A percentile compares a stretch with the other conserved stretches of the same genome.
phyloP scores from a whole-genome alignment of 257 asterid species.

The Paraleonurus japonicus region DNA sequence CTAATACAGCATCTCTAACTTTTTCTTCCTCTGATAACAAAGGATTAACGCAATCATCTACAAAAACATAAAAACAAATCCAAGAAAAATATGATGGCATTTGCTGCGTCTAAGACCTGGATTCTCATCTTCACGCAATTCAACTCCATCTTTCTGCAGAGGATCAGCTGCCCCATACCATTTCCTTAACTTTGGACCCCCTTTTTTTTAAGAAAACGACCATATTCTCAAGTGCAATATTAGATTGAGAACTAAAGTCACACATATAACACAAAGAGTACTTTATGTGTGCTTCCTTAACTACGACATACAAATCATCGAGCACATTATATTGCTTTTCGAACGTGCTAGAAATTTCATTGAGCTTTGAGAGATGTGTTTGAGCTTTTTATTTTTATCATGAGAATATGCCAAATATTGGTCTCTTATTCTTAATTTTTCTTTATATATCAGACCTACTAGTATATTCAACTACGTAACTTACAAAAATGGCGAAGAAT shows the following conservation, averaged over 20 bases:
- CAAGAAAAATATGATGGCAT: not conserved
- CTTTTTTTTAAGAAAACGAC: slow-evolving; percentile 32
- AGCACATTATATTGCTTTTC: not conserved
- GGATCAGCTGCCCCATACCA: slow-evolving; percentile 98
- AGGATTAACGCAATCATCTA: slow-evolving; percentile 3
- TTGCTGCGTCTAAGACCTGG: slow-evolving; percentile 43
- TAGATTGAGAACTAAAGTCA: not conserved
- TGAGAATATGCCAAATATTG: not conserved
- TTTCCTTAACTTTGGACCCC: slow-evolving; percentile 98
- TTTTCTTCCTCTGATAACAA: slow-evolving; percentile 59
- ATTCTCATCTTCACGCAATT: slow-evolving; percentile 45
- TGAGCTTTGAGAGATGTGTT: not conserved
- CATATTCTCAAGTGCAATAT: not conserved
- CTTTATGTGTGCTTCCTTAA: not conserved
- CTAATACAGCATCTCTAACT: slow-evolving; percentile 81
- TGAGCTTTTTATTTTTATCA: not conserved
- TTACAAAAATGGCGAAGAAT: not conserved
- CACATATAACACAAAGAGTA: not conserved
- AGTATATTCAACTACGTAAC: not conserved
- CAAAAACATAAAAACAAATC: not conserved
- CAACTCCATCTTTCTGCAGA: slow-evolving; percentile 54
- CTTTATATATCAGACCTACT: not conserved
- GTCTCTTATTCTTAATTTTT: not conserved
- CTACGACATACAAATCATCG: not conserved
- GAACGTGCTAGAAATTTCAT: not conserved